phyloP scores from a whole-genome alignment of 805 yeast species.

The Lipomyces anomalus region DNA sequence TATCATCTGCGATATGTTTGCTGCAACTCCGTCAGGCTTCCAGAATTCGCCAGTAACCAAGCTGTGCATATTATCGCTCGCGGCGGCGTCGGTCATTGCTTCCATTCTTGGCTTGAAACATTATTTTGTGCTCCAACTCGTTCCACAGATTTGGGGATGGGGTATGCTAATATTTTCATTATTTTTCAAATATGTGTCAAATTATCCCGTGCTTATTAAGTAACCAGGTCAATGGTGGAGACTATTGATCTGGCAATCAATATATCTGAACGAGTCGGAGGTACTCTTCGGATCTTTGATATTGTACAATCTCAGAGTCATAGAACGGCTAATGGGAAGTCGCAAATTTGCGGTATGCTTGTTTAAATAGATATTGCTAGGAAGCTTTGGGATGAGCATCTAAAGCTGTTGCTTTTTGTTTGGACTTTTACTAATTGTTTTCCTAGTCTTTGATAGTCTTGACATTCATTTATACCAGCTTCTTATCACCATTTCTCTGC shows the following conservation, averaged over 20 bases:
- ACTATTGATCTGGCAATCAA: conserved; percentile 30
- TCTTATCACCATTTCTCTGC: conserved; percentile 25
- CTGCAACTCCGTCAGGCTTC: conserved; percentile 38
- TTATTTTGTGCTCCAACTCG: conserved; percentile 31
- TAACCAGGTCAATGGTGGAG: conserved; percentile 35
- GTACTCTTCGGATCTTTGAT: conserved; percentile 35
- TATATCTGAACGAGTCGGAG: conserved; percentile 35
- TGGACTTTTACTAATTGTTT: conserved; percentile 1
- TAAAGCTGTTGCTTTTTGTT: not conserved
- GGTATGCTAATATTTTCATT: conserved; percentile 12
- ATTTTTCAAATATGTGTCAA: conserved; percentile 8
- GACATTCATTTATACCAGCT: conserved; percentile 20
- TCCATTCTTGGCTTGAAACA: conserved; percentile 37
- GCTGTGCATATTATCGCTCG: conserved; percentile 24
- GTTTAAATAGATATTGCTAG: not conserved
- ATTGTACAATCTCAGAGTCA: conserved; percentile 36
- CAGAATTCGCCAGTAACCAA: conserved; percentile 36
- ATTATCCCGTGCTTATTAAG: conserved; percentile 6
- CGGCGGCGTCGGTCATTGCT: conserved; percentile 33
- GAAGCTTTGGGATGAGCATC: not conserved
- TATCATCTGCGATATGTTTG: conserved; percentile 29
- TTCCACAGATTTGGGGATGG: conserved; percentile 36
- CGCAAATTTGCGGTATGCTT: conserved; percentile 33
- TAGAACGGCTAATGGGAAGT: conserved; percentile 39
- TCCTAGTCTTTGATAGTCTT: conserved; percentile 23